Evolutionary conservation across 1,284 basidiomycete species (phyloP).

Genomic region (Grifola frondosa): DNA sequence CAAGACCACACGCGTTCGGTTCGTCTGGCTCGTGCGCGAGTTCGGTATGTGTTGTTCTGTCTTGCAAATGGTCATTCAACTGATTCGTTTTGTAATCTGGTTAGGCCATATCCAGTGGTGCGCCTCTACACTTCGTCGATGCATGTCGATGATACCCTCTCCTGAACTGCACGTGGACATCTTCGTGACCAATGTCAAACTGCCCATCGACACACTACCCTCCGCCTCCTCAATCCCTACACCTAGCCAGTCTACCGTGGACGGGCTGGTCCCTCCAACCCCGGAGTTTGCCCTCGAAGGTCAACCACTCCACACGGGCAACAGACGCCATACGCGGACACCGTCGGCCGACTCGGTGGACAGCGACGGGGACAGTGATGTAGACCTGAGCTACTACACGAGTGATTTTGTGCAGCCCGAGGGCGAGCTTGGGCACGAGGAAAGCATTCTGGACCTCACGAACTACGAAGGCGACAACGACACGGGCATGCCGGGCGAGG

Average conservation of each 20-base stretch:
- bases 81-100: too few relatives aligned
- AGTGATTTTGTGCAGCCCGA: slow-evolving; percentile 35
- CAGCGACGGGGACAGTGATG: slow-evolving; percentile 37
- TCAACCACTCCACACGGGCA: slow-evolving; percentile 2
- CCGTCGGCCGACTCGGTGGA: slow-evolving; percentile 27
- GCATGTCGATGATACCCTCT: slow-evolving; percentile 59
- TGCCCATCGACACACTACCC: slow-evolving; percentile 16
- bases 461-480: slow-evolving; percentile 84
- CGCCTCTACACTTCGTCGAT: slow-evolving; percentile 66
- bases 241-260: slow-evolving; percentile 10
- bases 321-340: too few relatives aligned
- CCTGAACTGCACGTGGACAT: slow-evolving; percentile 74
- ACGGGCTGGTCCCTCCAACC: slow-evolving; percentile 43
- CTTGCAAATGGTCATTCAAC: not conserved
- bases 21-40: slow-evolving; percentile 85
- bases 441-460: slow-evolving; percentile 67
- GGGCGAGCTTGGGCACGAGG: slow-evolving; percentile 46
- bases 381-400: slow-evolving; percentile 50
- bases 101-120: slow-evolving; percentile 85
- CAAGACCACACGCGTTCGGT: slow-evolving; percentile 62
- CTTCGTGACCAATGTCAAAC: slow-evolving; percentile 67
- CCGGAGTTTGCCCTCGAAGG: slow-evolving; percentile 38
- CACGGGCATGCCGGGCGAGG: slow-evolving; percentile 60
- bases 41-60: slow-evolving; percentile 55
- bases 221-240: slow-evolving; percentile 4